Evolutionary conservation across 106 monocot species (phyloP), one percentile per base, ranked within the genome.

Genomic region (Dendrobium officinale): DNA sequence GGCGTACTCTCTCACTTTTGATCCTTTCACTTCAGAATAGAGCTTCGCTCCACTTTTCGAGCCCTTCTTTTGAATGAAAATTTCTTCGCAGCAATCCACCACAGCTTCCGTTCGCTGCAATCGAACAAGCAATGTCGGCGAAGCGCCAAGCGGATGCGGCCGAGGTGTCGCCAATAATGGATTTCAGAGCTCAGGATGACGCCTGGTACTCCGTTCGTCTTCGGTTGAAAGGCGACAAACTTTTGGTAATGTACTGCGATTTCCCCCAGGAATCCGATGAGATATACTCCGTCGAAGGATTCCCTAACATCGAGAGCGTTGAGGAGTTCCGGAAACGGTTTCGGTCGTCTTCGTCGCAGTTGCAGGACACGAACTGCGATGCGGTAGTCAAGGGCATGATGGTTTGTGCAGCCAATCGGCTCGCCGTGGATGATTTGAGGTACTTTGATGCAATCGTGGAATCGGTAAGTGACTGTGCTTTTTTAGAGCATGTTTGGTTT

Each of bases 131-230:
- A 70, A 70, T 70, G 70, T 70, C 70, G 15, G 33, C 70, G 37
- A 70, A 70, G 37, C 37, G 24, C 29, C 77, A 22, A 26, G 13
- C 26, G 59, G 4, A 56, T 42, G 18, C 54, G 54, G 13, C 54
- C 20, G 54, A 48, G 49, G 24, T 43, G 77, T 48, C 51, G 47
- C 24, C 47, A 4, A 13, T 48, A 27, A 17, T 77, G 49, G 77
- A 77, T 4, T 78, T 59, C 59, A 56, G 78, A 49, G 26, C 26
- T n/a, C 33, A 58, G 2, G 78, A 78, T 26, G 78, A 78, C 17
- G 78, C 78, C 55, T 78, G 78, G 78, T 78, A 78, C 59, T 6
- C 15, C 55, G 77, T 77, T 2, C 47, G 54, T 51, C 51, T 77
- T 13, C 55, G 16, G 4, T 15, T 56, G 58, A 40, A 19, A n/a